Conservation (phyloP, 768 basidiomycete species). For the Exsudoporus frostii region DNA sequence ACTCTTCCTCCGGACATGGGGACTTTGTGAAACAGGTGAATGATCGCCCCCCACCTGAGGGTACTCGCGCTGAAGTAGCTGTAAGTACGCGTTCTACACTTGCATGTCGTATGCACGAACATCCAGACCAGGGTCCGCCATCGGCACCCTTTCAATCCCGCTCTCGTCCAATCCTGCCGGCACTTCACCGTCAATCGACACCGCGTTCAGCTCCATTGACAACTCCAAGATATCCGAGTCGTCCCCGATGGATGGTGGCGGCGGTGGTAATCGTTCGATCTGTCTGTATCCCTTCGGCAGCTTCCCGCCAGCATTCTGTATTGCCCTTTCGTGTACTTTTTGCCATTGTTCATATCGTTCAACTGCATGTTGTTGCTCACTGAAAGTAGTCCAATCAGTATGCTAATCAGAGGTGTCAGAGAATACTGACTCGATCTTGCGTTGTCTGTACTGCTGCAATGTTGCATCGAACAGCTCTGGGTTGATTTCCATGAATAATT, state of each 20-base stretch:
- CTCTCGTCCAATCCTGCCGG: constrained; percentile 72
- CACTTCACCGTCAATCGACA: constrained; percentile 66
- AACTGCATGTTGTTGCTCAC: constrained; percentile 85
- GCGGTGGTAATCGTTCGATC: constrained; percentile 68
- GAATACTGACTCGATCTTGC: constrained; percentile 71
- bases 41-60: constrained; percentile 65
- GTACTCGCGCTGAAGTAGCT: constrained; percentile 51
- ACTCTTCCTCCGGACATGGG: constrained; percentile 93
- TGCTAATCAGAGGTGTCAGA: not conserved
- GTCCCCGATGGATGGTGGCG: constrained; percentile 71
- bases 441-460: constrained; percentile 90
- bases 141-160: constrained; percentile 84
- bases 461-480: constrained; percentile 93
- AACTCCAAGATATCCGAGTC: constrained; percentile 87
- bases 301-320: constrained; percentile 66
- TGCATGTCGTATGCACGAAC: constrained; percentile 46
- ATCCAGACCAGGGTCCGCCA: constrained; percentile 87
- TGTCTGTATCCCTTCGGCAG: constrained; percentile 71
- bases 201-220: constrained; percentile 84
- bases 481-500: constrained; percentile 99
- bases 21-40: constrained; percentile 53
- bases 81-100: constrained; percentile 18
- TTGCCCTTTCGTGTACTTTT: constrained; percentile 72
- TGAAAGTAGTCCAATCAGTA: constrained; percentile 31
- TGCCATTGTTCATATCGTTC: constrained; percentile 89